phyloP scores from a whole-genome alignment of 2,329 filamentous ascomycete genomes.

The Trichophyton rubrum region DNA sequence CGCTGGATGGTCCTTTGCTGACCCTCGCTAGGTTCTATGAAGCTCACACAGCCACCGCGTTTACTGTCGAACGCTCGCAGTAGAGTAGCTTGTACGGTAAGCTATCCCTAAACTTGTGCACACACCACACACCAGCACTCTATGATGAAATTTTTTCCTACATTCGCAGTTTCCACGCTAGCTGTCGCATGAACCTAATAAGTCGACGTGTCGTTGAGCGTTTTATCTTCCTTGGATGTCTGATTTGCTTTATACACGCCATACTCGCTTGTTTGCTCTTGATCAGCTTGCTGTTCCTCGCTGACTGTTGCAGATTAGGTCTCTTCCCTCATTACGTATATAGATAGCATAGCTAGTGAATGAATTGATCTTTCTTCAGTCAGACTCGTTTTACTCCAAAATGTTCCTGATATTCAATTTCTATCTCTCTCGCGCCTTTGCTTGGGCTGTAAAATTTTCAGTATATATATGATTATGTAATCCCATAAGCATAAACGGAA shows the following conservation, averaged over 20 bases:
- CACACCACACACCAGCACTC: constrained; percentile 12
- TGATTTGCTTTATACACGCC: constrained; percentile 22
- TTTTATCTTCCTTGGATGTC: constrained; percentile 42
- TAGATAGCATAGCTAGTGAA: not conserved
- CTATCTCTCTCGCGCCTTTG: not conserved
- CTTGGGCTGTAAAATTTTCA: no score
- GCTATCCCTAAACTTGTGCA: constrained; percentile 10
- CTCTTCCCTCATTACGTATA: not conserved
- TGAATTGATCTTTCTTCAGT: not conserved
- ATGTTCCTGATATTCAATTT: not conserved
- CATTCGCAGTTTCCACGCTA: constrained; percentile 54
- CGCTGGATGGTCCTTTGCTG: not conserved
- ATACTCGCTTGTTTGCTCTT: not conserved
- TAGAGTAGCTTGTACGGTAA: not conserved
- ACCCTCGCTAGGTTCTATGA: not conserved
- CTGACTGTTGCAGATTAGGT: not conserved
- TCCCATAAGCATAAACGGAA: not conserved
- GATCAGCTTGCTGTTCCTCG: not conserved
- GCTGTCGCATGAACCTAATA: constrained; percentile 39
- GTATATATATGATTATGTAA: no score
- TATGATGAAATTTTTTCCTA: constrained; percentile 45
- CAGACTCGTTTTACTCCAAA: no score
- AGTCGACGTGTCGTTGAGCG: constrained; percentile 38
- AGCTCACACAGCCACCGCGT: no score
- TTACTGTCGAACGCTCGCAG: no score